Base-by-base conservation (phyloP, 1,139 yeast genomes). In the Groenewaldozyma auringiensis region DNA sequence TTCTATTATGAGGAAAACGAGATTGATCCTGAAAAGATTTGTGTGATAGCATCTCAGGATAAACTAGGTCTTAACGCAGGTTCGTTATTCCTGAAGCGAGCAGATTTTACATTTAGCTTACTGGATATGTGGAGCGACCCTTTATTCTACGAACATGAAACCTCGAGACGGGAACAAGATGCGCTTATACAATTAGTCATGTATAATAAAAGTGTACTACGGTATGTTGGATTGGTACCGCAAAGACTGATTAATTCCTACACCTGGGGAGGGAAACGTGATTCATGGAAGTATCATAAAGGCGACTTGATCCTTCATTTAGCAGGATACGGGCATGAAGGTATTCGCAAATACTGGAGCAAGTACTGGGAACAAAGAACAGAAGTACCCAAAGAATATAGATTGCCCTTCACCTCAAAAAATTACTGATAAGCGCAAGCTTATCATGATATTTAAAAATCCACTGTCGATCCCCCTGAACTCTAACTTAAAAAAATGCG, bases 51-150 rank as follows among this genome's bases (percentile, higher is more conserved):
- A 4, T 17, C n/a, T 18, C 38, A 35, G 6, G 67, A 63, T 47
- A 40, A 47, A 43, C 47, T 57, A 35, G 65, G 67, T 3, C 45
- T 67, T 27, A 67, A 66, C 42, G 64, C 69, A 1, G 71, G 71
- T 4, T 63, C 69, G 3, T 61, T 67, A 42, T 58, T 67, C 47
- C 37, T 67, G 32, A 50, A 64, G 17, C 55, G 65, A 22, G 56
- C 65, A 3, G 51, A 48, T 16, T 57, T 53, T 37, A 45, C 52
- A 17, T 47, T 46, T n/a, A 40, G 48, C 37, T 42, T 58, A n/a
- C 44, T 58, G 21, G 53, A 55, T 32, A 42, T 58, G 21, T 57
- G 61, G 62, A 46, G 46, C 21, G 55, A 53, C 36, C 53, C 50
- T 11, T 46, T 45, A 21, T 41, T 54, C 38, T 44, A 49, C 6